A percentile compares a stretch with the other conserved stretches of the same genome.
Evolutionary conservation across 1,284 basidiomycete genomes (phyloP).

Genomic region (Irpex sp.): DNA sequence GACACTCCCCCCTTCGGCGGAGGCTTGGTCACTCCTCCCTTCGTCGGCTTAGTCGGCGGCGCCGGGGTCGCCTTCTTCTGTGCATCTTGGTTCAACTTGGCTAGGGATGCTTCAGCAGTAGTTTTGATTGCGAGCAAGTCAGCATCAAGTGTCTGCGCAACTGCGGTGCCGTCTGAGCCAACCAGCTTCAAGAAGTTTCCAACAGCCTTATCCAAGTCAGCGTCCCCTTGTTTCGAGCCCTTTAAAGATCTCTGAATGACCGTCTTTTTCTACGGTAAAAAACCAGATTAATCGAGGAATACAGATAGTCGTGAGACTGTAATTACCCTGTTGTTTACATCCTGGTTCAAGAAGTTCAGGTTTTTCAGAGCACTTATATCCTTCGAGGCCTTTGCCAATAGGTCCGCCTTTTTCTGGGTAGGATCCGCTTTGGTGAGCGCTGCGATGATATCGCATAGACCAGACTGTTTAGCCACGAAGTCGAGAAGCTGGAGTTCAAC

Average conservation of each 20-base stretch:
- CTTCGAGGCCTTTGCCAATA: neutral
- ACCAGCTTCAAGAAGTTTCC: conserved; percentile 5
- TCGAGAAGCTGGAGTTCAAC: conserved; percentile 8
- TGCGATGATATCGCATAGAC: conserved; percentile 3
- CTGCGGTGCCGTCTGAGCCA: neutral
- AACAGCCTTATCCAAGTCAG: conserved; percentile 4
- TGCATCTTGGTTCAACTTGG: too few species aligned
- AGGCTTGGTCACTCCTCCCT: neutral
- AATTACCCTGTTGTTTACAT: conserved; percentile 4
- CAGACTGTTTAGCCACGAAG: neutral
- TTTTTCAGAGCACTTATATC: conserved; percentile 6
- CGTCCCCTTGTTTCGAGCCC: neutral
- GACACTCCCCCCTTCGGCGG: neutral
- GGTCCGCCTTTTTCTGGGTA: neutral
- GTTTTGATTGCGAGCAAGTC: conserved; percentile 2
- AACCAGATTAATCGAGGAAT: neutral
- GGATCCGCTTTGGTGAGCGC: neutral
- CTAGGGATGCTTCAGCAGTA: neutral
- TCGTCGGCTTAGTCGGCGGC: too few species aligned
- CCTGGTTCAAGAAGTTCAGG: conserved; percentile 4
- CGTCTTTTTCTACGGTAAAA: conserved; percentile 3
- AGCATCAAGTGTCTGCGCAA: conserved; percentile 1
- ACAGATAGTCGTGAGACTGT: neutral
- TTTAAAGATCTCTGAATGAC: conserved; percentile 6
- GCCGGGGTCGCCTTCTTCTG: too few species aligned